Evolutionary conservation across 352 stramenopile species (phyloP).

Genomic region (Paralagenidium karlingii): DNA sequence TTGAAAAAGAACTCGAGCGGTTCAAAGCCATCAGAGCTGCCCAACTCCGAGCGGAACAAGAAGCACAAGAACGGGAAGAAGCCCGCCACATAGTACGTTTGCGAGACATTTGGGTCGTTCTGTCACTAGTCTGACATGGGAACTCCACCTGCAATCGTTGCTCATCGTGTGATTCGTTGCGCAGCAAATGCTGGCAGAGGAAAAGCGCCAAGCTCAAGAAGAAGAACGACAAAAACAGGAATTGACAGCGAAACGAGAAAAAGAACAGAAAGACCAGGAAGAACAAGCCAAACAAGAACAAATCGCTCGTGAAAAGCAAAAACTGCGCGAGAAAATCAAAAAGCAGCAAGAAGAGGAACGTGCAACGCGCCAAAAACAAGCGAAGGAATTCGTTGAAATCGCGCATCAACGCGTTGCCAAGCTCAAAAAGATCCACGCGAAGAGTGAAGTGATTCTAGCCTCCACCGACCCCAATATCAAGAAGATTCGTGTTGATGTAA

Average conservation of each 20-base stretch:
- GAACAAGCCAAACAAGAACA: conserved; percentile 8
- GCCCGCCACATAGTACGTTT: conserved; percentile 1
- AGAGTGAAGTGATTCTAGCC: conserved; percentile 30
- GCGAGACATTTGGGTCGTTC: conserved; percentile 1
- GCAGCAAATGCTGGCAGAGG: background rate
- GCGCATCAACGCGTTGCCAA: conserved; percentile 24
- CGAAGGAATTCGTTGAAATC: conserved; percentile 15
- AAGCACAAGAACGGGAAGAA: conserved; percentile 20
- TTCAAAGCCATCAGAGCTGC: conserved; percentile 27
- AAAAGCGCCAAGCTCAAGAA: background rate
- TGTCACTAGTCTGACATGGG: background rate
- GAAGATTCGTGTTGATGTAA: conserved; percentile 54
- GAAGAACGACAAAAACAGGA: conserved; percentile 10
- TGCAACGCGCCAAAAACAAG: conserved; percentile 11
- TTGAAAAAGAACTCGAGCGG: conserved; percentile 30
- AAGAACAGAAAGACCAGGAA: conserved; percentile 12
- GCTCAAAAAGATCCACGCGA: conserved; percentile 31
- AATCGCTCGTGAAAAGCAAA: too few relatives aligned
- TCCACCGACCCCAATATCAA: conserved; percentile 37
- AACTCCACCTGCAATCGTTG: background rate
- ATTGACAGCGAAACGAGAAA: conserved; percentile 3
- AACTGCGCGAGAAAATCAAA: too few relatives aligned
- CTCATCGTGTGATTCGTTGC: background rate
- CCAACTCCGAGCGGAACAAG: conserved; percentile 13
- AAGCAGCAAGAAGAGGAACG: conserved; percentile 13